Base-by-base conservation (phyloP, 495 filamentous ascomycete genomes). In the Chaetomium tenue region DNA sequence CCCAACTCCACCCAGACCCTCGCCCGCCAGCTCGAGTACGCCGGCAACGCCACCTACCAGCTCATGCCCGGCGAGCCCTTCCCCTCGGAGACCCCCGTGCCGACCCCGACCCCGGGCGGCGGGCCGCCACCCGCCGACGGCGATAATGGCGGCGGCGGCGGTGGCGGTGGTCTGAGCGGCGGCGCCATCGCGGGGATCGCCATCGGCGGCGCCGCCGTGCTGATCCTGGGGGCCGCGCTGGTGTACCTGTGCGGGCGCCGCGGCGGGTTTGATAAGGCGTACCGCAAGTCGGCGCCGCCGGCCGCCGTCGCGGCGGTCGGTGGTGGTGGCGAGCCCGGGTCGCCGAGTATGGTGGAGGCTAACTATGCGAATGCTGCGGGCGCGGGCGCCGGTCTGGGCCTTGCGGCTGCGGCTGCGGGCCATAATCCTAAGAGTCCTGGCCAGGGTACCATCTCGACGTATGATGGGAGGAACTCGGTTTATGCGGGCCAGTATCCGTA, bases 111-210 rank as follows among this genome's bases (percentile, higher is more conserved):
- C 12, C 15, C 66, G 16, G 50, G 66, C 16, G 25, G 26, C 39
- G 39, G 23, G 12, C 44, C 68, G 12, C 44, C 68, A 28, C 23
- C 53, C 22, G 60, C 40, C 63, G 52, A 48, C 53, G 12, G 55
- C 47, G 11, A 26, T 30, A 23, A 20, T 30, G 15, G 12, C 15
- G 5, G 9, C 5, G 23, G 23, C 12, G 56, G 56, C 3, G 56
- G 63, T 15, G 51, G 58, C 1, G 18, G 52, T 6, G 39, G 67
- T 6, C 57, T 79, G 15, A 63, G 70, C 13, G 42, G 70, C 5
- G 82, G 81, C 0, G 76, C 75, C 3, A 84, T 83, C 26, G 78
- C 76, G 1, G 82, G 81, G 1, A 82, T 82, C 22, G 76, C 76
- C 18, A 79, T 84, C 18, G 81, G 81, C 25, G 72, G 67, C 0